Evolutionary conservation across 768 basidiomycete species (phyloP).

Genomic region (Tulasnella sp.): DNA sequence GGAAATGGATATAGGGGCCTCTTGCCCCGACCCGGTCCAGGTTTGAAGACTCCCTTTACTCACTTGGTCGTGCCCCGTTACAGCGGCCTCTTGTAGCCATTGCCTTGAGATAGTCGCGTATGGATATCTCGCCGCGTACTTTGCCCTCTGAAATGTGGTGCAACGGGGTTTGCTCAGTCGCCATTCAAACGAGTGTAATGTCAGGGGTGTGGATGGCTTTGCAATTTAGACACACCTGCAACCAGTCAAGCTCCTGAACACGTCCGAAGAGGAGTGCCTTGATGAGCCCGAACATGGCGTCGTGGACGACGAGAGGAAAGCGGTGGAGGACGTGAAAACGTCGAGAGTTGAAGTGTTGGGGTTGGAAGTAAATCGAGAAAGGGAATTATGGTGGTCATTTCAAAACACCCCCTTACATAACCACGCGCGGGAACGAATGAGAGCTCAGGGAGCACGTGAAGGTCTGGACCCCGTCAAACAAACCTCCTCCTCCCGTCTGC

Average conservation of each 20-base stretch:
- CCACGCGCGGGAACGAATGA: neutral
- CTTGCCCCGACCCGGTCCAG: neutral
- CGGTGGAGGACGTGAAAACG: neutral
- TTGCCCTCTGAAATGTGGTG: neutral
- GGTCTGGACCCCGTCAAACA: neutral
- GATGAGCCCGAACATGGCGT: neutral
- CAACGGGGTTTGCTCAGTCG: neutral
- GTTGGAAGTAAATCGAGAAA: constrained; percentile 7
- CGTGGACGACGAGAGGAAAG: neutral
- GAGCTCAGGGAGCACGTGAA: constrained; percentile 10
- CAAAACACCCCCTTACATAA: constrained; percentile 1
- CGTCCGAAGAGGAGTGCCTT: neutral
- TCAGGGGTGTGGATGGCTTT: neutral
- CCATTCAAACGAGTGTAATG: neutral
- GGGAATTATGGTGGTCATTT: constrained; percentile 8
- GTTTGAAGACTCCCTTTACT: neutral
- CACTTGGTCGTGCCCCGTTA: neutral
- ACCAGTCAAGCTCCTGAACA: constrained; percentile 9
- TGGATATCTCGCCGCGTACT: constrained; percentile 16
- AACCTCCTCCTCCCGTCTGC: neutral
- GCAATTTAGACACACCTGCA: neutral
- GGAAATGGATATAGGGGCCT: neutral
- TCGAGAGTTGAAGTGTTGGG: constrained; percentile 1
- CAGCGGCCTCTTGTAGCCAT: constrained; percentile 9
- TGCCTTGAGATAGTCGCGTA: neutral